Conservation (phyloP, 169 alveolate genomes). For the Plasmodium knowlesi region DNA sequence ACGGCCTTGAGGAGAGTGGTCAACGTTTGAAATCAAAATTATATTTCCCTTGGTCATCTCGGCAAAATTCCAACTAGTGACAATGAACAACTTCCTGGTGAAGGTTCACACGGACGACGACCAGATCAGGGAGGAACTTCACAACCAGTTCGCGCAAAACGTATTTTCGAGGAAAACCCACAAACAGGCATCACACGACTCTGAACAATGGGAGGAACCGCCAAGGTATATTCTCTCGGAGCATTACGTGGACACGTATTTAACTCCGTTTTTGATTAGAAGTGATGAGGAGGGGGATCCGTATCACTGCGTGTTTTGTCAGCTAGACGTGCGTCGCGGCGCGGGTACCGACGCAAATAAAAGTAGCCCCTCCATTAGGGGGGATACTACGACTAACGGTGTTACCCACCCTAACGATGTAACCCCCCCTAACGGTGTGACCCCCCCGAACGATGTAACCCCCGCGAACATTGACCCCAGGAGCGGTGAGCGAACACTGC, state of each 20-base stretch:
- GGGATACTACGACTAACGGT: too few species aligned
- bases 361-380: too few species aligned
- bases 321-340: neutral
- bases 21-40: neutral
- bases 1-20: neutral
- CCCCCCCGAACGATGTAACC: neutral
- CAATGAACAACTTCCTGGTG: constrained; percentile 44
- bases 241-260: constrained; percentile 27
- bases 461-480: neutral
- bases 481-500: neutral
- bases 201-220: neutral
- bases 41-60: neutral
- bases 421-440: neutral
- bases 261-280: constrained; percentile 29
- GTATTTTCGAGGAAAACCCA: neutral
- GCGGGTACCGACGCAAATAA: too few species aligned
- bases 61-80: neutral
- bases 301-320: constrained; percentile 8
- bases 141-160: neutral
- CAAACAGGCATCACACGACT: neutral
- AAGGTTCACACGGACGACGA: constrained; percentile 1
- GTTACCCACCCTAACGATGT: neutral
- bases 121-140: neutral
- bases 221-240: constrained; percentile 31
- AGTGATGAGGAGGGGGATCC: neutral